Conservation (phyloP, 2,329 filamentous ascomycete species). For the Neopestalotiopsis sp. region DNA sequence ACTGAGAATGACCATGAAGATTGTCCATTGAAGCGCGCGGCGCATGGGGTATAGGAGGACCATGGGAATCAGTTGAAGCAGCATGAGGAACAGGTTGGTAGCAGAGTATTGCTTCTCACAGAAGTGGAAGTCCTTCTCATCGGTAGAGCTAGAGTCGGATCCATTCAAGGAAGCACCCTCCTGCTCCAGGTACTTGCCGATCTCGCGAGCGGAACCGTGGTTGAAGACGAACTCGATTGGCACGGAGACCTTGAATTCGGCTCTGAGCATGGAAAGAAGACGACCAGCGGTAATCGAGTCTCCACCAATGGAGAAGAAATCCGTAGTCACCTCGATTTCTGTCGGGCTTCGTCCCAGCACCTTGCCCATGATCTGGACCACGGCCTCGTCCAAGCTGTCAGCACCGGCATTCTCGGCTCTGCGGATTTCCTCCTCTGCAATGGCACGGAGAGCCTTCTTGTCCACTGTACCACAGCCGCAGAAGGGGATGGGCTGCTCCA, state of each 20-base stretch:
- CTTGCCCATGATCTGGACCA: constrained; percentile 44
- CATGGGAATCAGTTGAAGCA: constrained; percentile 56
- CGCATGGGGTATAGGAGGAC: constrained; percentile 55
- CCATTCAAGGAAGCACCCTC: constrained; percentile 19
- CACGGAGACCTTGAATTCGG: constrained; percentile 51
- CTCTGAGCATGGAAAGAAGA: constrained; percentile 55
- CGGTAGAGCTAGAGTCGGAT: constrained; percentile 22
- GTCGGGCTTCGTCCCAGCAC: constrained; percentile 45
- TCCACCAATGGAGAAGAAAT: constrained; percentile 54
- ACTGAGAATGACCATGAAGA: constrained; percentile 54
- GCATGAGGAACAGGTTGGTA: constrained; percentile 51
- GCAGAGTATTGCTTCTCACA: constrained; percentile 51
- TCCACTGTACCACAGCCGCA: constrained; percentile 9
- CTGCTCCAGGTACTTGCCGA: constrained; percentile 37
- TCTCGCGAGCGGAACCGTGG: constrained; percentile 44
- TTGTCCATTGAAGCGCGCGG: constrained; percentile 55
- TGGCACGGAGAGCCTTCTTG: constrained; percentile 9
- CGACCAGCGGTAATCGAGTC: constrained; percentile 59
- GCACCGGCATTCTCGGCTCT: constrained; percentile 9
- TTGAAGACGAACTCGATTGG: constrained; percentile 58
- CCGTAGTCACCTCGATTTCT: constrained; percentile 45
- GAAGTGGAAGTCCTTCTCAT: constrained; percentile 28
- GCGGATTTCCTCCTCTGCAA: constrained; percentile 7
- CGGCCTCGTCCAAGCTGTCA: constrained; percentile 13
- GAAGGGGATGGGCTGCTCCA: constrained; percentile 13